These are phyloP conservation scores for Trichoderma guizhouense DNA, from an alignment of 2,329 filamentous ascomycete genomes.

Conservation along the genomic window DNA sequence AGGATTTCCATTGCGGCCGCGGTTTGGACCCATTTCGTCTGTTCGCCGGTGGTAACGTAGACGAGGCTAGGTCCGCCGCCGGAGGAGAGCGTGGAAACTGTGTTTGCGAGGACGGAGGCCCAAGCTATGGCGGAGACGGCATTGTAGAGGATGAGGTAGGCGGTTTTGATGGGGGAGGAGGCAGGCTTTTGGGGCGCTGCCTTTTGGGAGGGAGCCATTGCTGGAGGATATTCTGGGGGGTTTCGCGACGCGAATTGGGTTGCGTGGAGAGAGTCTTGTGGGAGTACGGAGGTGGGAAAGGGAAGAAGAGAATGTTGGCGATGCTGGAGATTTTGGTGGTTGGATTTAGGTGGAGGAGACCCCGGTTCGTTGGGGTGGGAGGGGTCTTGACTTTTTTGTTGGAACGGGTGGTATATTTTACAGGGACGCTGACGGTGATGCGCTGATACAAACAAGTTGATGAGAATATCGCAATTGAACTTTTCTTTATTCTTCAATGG, in stretches of 20 bases:
- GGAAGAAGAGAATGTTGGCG: not conserved
- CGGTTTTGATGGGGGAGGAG: conserved; percentile 44
- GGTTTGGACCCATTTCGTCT: conserved; percentile 78
- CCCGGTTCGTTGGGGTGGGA: not conserved
- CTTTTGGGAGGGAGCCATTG: not conserved
- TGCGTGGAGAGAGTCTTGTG: not conserved
- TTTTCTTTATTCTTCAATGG: not conserved
- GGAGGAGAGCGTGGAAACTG: conserved; percentile 51
- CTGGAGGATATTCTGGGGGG: not conserved
- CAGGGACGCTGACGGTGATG: not conserved
- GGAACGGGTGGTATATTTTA: not conserved
- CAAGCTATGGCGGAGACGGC: conserved; percentile 72
- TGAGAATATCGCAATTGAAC: not conserved
- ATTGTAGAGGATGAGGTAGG: conserved; percentile 86
- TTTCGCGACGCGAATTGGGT: not conserved
- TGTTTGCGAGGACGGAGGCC: conserved; percentile 70
- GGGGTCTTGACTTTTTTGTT: not conserved
- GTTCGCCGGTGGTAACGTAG: conserved; percentile 60
- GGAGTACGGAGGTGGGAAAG: not conserved
- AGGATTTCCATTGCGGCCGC: conserved; percentile 77
- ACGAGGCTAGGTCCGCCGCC: conserved; percentile 58
- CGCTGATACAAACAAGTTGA: not conserved
- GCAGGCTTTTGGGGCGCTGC: conserved; percentile 21
- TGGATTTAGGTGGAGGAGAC: not conserved
- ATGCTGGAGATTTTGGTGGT: conserved; percentile 12